These are phyloP conservation scores for Herpetomonas tarakana DNA, from an alignment of 208 protist genomes.

Conservation along the genomic window DNA sequence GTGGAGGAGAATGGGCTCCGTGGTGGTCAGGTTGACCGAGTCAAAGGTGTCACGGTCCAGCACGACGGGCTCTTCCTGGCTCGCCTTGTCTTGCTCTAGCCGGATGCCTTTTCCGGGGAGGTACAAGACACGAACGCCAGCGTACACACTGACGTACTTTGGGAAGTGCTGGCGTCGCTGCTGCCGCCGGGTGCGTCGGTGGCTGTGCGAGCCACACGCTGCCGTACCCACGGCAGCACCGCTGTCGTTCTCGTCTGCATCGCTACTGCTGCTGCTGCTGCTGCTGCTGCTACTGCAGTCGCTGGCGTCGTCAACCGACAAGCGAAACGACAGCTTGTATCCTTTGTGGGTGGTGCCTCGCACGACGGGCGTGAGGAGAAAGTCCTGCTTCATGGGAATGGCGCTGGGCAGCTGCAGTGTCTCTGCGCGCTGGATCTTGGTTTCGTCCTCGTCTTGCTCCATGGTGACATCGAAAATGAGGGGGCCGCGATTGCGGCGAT, in stretches of 20 bases:
- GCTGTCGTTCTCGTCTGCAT: background rate
- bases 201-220: no score
- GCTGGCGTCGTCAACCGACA: background rate
- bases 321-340: background rate
- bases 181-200: background rate
- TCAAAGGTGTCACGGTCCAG: background rate
- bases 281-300: no score
- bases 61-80: conserved; percentile 1
- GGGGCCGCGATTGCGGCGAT: conserved; percentile 32
- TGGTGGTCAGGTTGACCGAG: conserved; percentile 10
- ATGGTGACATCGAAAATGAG: conserved; percentile 58
- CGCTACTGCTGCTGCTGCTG: no score
- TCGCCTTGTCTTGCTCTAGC: conserved; percentile 15
- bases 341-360: background rate
- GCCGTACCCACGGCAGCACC: no score
- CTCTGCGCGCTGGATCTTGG: conserved; percentile 38
- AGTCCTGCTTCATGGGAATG: conserved; percentile 25
- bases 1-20: conserved; percentile 23
- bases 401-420: conserved; percentile 34
- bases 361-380: conserved; percentile 15
- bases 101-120: conserved; percentile 22
- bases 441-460: conserved; percentile 38
- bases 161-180: conserved; percentile 2
- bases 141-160: conserved; percentile 23
- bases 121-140: conserved; percentile 34